Evolutionary conservation across 371 early-diverging fungal species (phyloP).

Genomic region (Lichtheimia ornata): DNA sequence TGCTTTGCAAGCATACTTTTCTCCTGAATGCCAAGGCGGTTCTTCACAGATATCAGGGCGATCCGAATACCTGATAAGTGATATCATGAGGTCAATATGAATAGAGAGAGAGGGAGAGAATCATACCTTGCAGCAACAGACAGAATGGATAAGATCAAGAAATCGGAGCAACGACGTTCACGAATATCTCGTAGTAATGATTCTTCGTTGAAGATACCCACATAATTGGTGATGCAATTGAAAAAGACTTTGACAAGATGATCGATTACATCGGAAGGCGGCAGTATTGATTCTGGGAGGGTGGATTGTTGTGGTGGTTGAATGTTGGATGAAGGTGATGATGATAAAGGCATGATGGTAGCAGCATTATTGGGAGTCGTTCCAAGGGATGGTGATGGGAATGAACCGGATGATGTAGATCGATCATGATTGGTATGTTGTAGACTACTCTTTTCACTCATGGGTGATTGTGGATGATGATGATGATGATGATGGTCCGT

Average conservation of each 20-base stretch:
- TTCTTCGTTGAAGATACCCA: slow-evolving; percentile 53
- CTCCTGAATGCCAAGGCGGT: slow-evolving; percentile 51
- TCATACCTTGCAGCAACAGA: slow-evolving; percentile 45
- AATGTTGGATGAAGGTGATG: too few relatives aligned
- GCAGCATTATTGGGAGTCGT: too few relatives aligned
- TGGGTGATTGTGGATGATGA: background rate
- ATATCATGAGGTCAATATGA: background rate
- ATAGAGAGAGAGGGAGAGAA: too few relatives aligned
- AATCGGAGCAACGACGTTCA: slow-evolving; percentile 34
- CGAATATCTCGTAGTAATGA: slow-evolving; percentile 30
- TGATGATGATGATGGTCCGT: background rate
- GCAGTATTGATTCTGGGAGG: slow-evolving; percentile 11
- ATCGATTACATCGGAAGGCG: slow-evolving; percentile 45
- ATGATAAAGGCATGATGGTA: too few relatives aligned
- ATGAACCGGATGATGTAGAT: background rate
- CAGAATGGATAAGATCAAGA: slow-evolving; percentile 33
- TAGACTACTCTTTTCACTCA: too few relatives aligned
- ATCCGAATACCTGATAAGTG: slow-evolving; percentile 34
- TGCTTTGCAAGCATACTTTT: slow-evolving; percentile 47
- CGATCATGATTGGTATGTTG: background rate
- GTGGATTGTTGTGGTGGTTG: background rate
- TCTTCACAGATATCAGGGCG: slow-evolving; percentile 36
- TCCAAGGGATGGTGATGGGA: background rate
- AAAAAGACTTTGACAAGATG: slow-evolving; percentile 61
- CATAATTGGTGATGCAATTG: slow-evolving; percentile 39